Percentiles rank a stretch among this genome's conserved stretches.
Evolutionary conservation across 2,329 filamentous ascomycete genomes (phyloP).

Genomic region (Fusarium coicis): DNA sequence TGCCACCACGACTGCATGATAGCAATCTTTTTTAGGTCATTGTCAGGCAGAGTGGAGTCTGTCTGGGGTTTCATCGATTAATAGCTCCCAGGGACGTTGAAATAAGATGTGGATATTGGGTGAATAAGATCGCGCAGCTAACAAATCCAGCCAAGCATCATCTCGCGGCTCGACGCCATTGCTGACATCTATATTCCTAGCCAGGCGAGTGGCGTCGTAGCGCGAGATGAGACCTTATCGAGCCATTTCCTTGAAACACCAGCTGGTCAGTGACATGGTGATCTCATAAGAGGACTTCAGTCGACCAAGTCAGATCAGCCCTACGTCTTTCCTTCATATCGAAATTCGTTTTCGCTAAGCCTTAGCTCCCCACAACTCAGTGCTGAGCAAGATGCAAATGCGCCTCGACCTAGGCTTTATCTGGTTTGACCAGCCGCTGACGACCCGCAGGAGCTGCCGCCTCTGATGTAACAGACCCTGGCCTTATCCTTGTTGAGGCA

Average conservation of each 20-base stretch:
- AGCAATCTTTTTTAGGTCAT: background rate
- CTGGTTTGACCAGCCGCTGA: constrained; percentile 16
- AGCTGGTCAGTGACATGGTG: background rate
- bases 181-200: constrained; percentile 8
- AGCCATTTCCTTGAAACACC: background rate
- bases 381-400: constrained; percentile 15
- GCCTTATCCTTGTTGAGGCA: background rate
- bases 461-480: constrained; percentile 15
- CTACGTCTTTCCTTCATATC: constrained; percentile 1
- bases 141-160: background rate
- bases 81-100: background rate
- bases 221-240: background rate
- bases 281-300: background rate
- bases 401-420: constrained; percentile 29
- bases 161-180: background rate
- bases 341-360: constrained; percentile 9
- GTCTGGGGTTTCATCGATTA: background rate
- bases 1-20: background rate
- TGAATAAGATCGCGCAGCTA: background rate
- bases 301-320: constrained; percentile 9
- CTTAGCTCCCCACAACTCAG: constrained; percentile 17
- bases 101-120: constrained; percentile 20
- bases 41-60: background rate
- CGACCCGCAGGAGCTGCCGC: background rate
- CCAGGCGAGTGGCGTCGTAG: constrained; percentile 1